phyloP scores from a whole-genome alignment of 1,284 basidiomycete genomes.

The Ceratobasidium sp. region DNA sequence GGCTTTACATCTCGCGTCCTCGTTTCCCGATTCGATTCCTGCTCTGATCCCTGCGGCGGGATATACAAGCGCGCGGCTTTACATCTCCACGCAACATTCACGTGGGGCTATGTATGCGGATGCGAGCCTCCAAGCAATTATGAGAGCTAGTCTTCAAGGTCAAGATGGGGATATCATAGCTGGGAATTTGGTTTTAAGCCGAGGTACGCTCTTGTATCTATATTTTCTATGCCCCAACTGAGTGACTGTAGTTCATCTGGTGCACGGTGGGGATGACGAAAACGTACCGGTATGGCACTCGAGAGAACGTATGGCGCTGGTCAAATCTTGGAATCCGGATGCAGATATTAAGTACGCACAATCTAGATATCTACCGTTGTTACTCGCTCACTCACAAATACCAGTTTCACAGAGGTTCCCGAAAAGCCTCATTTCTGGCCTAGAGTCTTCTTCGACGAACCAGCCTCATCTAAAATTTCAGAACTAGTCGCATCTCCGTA shows the following conservation, averaged over 20 bases:
- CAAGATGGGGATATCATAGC: slow-evolving; percentile 49
- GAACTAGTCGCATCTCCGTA: slow-evolving; percentile 23
- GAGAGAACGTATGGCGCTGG: slow-evolving; percentile 44
- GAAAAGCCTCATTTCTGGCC: slow-evolving; percentile 49
- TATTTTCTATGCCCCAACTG: background rate
- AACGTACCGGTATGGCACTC: slow-evolving; percentile 50
- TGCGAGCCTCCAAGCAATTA: slow-evolving; percentile 41
- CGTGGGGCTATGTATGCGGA: slow-evolving; percentile 47
- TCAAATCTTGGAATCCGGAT: slow-evolving; percentile 40
- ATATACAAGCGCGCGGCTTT: slow-evolving; percentile 47
- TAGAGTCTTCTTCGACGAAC: slow-evolving; percentile 41
- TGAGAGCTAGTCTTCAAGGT: slow-evolving; percentile 45
- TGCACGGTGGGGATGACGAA: slow-evolving; percentile 49
- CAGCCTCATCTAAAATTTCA: slow-evolving; percentile 25
- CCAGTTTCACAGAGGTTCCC: slow-evolving; percentile 48
- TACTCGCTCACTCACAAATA: background rate
- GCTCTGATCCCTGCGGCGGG: slow-evolving; percentile 47
- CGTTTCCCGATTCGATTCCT: slow-evolving; percentile 73
- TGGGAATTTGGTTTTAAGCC: slow-evolving; percentile 45
- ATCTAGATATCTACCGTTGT: background rate
- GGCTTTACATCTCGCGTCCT: slow-evolving; percentile 81
- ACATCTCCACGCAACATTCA: slow-evolving; percentile 44
- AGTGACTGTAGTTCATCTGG: slow-evolving; percentile 37
- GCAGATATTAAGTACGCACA: slow-evolving; percentile 45
- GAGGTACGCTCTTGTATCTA: slow-evolving; percentile 2